Conservation (phyloP, 495 filamentous ascomycete species). For the Pyrenopolyporus hunteri region DNA sequence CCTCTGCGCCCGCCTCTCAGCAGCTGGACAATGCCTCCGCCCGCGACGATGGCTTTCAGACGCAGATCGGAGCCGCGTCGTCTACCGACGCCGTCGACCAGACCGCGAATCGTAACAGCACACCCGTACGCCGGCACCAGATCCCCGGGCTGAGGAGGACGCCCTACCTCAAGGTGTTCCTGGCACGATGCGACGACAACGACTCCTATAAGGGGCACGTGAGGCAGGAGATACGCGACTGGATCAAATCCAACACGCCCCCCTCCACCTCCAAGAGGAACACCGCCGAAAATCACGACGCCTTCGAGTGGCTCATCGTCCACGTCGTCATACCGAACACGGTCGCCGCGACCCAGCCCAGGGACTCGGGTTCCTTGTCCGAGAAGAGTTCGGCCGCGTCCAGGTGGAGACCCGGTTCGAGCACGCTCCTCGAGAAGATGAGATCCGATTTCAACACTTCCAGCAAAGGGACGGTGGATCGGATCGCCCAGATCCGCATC, state of each 20-base stretch:
- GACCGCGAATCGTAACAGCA: slow-evolving; percentile 25
- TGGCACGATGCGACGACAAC: slow-evolving; percentile 92
- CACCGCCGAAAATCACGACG: slow-evolving; percentile 81
- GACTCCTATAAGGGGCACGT: slow-evolving; percentile 86
- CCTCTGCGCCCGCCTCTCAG: slow-evolving; percentile 45
- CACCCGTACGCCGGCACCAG: slow-evolving; percentile 74
- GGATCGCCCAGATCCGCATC: slow-evolving; percentile 84
- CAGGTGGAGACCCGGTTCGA: slow-evolving; percentile 79
- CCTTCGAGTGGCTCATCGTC: slow-evolving; percentile 94
- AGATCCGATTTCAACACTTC: slow-evolving; percentile 89
- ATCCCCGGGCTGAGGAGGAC: slow-evolving; percentile 93
- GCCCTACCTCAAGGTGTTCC: slow-evolving; percentile 88
- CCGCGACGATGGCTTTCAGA: slow-evolving; percentile 60
- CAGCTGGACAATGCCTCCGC: slow-evolving; percentile 49
- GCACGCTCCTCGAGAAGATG: slow-evolving; percentile 86
- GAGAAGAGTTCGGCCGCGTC: slow-evolving; percentile 55
- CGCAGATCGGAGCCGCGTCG: slow-evolving; percentile 43
- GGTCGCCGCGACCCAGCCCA: slow-evolving; percentile 71
- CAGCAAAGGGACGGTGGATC: slow-evolving; percentile 76
- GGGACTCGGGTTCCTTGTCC: slow-evolving; percentile 52
- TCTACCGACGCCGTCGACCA: slow-evolving; percentile 47
- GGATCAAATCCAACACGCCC: slow-evolving; percentile 79
- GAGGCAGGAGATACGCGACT: slow-evolving; percentile 81
- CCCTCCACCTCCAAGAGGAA: slow-evolving; percentile 53
- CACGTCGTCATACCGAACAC: slow-evolving; percentile 88